These are phyloP conservation scores for Nakazawaea sp. DNA, from an alignment of 805 yeast genomes.

Conservation along the genomic window DNA sequence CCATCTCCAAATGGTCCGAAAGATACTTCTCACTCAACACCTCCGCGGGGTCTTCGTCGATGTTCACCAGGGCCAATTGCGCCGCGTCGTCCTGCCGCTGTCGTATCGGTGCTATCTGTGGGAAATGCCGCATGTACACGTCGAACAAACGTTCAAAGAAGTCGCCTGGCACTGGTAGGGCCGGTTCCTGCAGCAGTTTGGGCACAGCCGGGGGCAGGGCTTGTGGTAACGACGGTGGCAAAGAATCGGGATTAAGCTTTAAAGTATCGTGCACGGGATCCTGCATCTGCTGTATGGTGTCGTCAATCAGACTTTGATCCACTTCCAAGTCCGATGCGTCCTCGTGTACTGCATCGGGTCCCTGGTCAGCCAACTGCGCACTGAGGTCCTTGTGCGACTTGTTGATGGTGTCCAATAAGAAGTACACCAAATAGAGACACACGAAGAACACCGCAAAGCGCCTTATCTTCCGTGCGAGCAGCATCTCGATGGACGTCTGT, in stretches of 20 bases:
- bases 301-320: no score
- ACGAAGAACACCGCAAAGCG: constrained; percentile 2
- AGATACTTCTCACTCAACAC: constrained; percentile 5
- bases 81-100: not conserved
- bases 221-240: no score
- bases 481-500: no score
- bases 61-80: constrained; percentile 1
- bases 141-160: constrained; percentile 4
- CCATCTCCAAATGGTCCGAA: not conserved
- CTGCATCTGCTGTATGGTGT: no score
- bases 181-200: no score
- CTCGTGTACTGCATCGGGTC: no score
- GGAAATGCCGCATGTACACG: constrained; percentile 9
- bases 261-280: no score
- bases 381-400: no score
- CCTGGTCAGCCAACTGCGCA: no score
- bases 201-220: no score
- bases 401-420: not conserved
- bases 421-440: not conserved
- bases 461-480: constrained; percentile 3
- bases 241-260: not conserved
- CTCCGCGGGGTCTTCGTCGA: constrained; percentile 1
- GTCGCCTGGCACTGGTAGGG: no score
- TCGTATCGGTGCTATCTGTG: constrained; percentile 3
- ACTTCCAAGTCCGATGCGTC: no score